These are phyloP conservation scores for Claviceps quebecensis DNA, from an alignment of 2,329 filamentous ascomycete genomes.

Conservation along the genomic window DNA sequence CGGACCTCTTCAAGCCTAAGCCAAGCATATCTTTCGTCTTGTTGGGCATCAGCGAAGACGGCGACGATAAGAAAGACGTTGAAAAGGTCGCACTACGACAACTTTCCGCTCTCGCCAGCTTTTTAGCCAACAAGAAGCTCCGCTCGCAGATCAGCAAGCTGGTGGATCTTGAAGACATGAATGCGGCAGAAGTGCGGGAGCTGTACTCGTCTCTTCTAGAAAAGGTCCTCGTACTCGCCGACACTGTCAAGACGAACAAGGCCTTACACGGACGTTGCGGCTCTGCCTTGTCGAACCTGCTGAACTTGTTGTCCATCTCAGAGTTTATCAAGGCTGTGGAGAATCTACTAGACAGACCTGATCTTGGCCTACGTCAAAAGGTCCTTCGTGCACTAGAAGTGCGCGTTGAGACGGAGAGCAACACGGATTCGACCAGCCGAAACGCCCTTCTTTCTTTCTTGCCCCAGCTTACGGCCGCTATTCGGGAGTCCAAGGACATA, in stretches of 20 bases:
- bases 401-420: constrained; percentile 60
- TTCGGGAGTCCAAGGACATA: constrained; percentile 58
- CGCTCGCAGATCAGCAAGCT: constrained; percentile 40
- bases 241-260: constrained; percentile 45
- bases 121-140: constrained; percentile 44
- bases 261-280: constrained; percentile 45
- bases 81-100: constrained; percentile 38
- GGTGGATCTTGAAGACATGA: constrained; percentile 49
- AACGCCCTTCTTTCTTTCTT: constrained; percentile 64
- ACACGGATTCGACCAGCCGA: constrained; percentile 54
- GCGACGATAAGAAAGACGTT: constrained; percentile 29
- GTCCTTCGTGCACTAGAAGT: constrained; percentile 69
- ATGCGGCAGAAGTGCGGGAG: constrained; percentile 49
- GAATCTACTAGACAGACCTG: constrained; percentile 60
- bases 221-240: constrained; percentile 50
- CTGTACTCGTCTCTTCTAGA: constrained; percentile 58
- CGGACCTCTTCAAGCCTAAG: constrained; percentile 62
- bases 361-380: constrained; percentile 63
- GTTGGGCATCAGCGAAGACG: constrained; percentile 42
- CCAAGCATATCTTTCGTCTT: constrained; percentile 59
- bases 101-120: constrained; percentile 40
- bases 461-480: constrained; percentile 61
- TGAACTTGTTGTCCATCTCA: constrained; percentile 70
- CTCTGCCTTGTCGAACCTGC: constrained; percentile 61
- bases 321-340: constrained; percentile 87